Evolutionary conservation across 495 filamentous ascomycete genomes (phyloP).

Genomic region (Neurospora pannonica): DNA sequence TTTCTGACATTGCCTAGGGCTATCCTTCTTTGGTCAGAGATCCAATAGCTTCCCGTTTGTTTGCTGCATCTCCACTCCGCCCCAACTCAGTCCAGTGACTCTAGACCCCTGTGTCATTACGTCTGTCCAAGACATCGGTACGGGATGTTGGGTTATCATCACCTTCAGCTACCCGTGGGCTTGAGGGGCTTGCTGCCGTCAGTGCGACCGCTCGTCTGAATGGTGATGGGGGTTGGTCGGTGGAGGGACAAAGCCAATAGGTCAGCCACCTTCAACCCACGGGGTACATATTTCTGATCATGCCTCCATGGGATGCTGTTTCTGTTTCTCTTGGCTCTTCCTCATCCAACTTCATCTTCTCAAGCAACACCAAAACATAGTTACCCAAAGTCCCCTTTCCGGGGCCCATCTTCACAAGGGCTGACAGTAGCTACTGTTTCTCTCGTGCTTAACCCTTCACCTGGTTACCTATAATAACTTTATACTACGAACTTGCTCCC

Average conservation of each 20-base stretch:
- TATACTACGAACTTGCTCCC: not conserved
- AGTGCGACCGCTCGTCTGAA: not conserved
- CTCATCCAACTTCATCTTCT: not conserved
- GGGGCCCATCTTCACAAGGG: not conserved
- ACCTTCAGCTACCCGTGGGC: not conserved
- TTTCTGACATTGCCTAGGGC: not conserved
- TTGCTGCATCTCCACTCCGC: not conserved
- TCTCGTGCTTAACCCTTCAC: not conserved
- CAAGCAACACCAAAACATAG: not conserved
- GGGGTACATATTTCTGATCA: not conserved
- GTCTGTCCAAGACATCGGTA: slow-evolving; percentile 5
- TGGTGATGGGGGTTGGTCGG: not conserved
- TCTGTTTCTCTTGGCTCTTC: not conserved
- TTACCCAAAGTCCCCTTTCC: not conserved
- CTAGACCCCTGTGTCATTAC: slow-evolving; percentile 8
- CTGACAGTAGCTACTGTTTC: not conserved
- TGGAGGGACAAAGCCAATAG: not conserved
- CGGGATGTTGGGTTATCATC: not conserved
- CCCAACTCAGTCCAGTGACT: not conserved
- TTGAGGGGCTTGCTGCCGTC: not conserved
- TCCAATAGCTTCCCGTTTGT: not conserved
- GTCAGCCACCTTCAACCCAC: not conserved
- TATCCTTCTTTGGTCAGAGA: not conserved
- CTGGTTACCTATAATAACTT: not conserved
- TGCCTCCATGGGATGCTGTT: not conserved